A percentile compares a stretch with the other conserved stretches of the same genome.
Conservation (phyloP, 257 asterid genomes). For the Solanum boliviense region DNA sequence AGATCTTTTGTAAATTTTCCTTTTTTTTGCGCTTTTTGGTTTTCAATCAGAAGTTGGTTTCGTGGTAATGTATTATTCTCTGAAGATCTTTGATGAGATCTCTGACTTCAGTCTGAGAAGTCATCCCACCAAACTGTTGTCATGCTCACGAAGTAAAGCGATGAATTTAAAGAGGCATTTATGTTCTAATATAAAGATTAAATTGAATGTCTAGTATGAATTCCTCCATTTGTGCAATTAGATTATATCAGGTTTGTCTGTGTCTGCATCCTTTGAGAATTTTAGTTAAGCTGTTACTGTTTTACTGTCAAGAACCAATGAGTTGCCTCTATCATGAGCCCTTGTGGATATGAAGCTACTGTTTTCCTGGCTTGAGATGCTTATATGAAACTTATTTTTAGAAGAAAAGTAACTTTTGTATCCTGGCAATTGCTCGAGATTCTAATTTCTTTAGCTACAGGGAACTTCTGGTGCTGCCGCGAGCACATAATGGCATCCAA, state of each 20-base stretch:
- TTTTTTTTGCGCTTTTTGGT: background rate
- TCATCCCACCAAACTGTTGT: background rate
- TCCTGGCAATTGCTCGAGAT: background rate
- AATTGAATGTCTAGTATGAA: background rate
- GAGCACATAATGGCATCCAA: slow-evolving; percentile 56
- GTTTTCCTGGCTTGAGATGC: background rate
- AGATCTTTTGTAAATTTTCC: background rate
- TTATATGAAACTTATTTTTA: background rate
- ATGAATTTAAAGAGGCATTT: background rate
- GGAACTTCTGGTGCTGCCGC: slow-evolving; percentile 19
- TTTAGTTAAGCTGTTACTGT: background rate
- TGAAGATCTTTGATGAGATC: background rate
- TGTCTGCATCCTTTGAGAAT: background rate
- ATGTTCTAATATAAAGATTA: background rate
- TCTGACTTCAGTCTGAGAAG: background rate
- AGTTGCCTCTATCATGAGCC: background rate
- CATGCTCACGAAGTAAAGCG: background rate
- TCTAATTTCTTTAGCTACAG: slow-evolving; percentile 11
- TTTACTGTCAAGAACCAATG: background rate
- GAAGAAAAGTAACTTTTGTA: background rate
- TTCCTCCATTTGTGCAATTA: background rate
- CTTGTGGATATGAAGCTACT: background rate
- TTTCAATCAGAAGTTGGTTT: background rate
- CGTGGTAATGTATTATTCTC: background rate
- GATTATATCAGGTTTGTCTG: background rate